Conservation (phyloP, 176 grass and related monocot genomes). For the Alloteropsis semialata region DNA sequence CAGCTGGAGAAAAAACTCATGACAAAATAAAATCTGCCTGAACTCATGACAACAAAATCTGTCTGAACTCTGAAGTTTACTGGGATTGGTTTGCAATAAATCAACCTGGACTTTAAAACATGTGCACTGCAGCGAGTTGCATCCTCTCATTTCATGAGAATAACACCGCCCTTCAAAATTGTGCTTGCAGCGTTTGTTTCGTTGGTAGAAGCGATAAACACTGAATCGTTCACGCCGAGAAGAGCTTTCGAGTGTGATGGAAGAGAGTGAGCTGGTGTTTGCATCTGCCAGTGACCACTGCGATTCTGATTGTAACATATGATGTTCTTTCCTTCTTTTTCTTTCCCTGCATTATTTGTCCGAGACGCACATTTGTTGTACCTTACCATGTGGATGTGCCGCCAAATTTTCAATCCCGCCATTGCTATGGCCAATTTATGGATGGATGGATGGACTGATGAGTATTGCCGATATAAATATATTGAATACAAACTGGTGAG, state of each 20-base stretch:
- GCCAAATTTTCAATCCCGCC: slow-evolving; percentile 16
- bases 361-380: slow-evolving; percentile 28
- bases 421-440: slow-evolving; percentile 7
- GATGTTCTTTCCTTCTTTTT: slow-evolving; percentile 26
- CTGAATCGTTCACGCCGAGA: not conserved
- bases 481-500: no score
- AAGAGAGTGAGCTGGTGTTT: slow-evolving; percentile 29
- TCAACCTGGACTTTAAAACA: not conserved
- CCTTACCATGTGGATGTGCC: not conserved
- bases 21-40: not conserved
- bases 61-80: no score
- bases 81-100: not conserved
- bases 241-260: slow-evolving; percentile 27
- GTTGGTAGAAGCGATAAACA: slow-evolving; percentile 38
- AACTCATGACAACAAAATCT: no score
- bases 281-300: slow-evolving; percentile 12
- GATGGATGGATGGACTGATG: not conserved
- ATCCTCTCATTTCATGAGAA: not conserved
- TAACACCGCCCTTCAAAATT: slow-evolving; percentile 19
- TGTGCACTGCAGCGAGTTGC: not conserved
- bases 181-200: slow-evolving; percentile 53
- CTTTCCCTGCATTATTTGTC: slow-evolving; percentile 25
- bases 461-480: not conserved
- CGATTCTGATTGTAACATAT: slow-evolving; percentile 29
- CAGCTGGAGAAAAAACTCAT: not conserved